Percentiles rank a stretch among this genome's conserved stretches.
These are phyloP conservation scores for Hypomyces rosellus DNA, from an alignment of 2,329 filamentous ascomycete species.

Conservation along the genomic window DNA sequence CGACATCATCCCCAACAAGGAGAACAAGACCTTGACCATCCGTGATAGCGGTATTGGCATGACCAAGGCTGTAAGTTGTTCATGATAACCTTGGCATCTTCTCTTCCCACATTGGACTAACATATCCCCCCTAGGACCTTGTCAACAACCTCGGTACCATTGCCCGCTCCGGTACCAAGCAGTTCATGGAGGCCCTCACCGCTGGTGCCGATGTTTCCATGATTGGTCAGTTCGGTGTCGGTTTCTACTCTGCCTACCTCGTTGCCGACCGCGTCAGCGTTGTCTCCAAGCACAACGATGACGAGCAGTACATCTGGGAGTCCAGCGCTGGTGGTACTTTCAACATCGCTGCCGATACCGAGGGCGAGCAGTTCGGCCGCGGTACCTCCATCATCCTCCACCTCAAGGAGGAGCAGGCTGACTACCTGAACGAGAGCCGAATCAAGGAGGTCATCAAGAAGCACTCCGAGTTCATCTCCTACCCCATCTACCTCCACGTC, in stretches of 20 bases:
- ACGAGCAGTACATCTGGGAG: conserved; percentile 99
- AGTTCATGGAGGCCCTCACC: conserved; percentile 99
- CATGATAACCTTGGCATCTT: neutral
- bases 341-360: conserved; percentile 83
- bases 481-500: conserved; percentile 99
- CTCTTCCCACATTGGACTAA: neutral
- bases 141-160: conserved; percentile 99
- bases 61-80: conserved; percentile 90
- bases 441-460: conserved; percentile 99
- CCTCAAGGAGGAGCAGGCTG: conserved; percentile 97
- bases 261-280: conserved; percentile 95
- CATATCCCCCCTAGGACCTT: conserved; percentile 58
- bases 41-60: conserved; percentile 98
- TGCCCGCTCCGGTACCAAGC: conserved; percentile 97
- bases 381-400: conserved; percentile 98
- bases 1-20: conserved; percentile 98
- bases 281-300: conserved; percentile 98
- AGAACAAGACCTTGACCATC: conserved; percentile 95
- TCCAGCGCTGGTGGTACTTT: conserved; percentile 96
- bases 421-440: conserved; percentile 98
- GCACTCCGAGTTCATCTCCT: conserved; percentile 99
- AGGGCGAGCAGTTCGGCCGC: conserved; percentile 84
- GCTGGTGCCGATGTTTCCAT: conserved; percentile 99
- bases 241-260: conserved; percentile 99
- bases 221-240: conserved; percentile 99